Conservation (phyloP, 257 asterid genomes). For the Ligustrum vulgare region DNA sequence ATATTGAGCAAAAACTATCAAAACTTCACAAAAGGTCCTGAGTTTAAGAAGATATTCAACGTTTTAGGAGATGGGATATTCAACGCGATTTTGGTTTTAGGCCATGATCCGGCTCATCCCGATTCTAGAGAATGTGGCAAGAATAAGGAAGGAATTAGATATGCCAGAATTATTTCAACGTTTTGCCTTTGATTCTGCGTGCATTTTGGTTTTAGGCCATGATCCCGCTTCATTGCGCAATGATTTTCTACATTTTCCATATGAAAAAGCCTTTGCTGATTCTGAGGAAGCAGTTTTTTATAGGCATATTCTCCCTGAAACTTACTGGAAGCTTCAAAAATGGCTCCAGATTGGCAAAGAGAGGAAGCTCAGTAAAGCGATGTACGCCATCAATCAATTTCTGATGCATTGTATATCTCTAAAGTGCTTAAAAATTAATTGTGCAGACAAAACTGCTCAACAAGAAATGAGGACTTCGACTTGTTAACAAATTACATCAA, state of each 20-base stretch:
- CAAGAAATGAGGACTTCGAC: background rate
- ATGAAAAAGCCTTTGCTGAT: background rate
- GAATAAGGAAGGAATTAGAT: conserved; percentile 23
- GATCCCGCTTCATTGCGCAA: conserved; percentile 31
- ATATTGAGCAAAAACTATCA: conserved; percentile 19
- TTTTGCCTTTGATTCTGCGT: conserved; percentile 32
- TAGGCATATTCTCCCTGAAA: conserved; percentile 11
- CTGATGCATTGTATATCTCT: background rate
- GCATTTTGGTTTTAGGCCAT: conserved; percentile 29
- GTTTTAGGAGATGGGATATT: conserved; percentile 23
- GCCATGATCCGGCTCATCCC: conserved; percentile 40
- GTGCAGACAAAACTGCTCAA: background rate
- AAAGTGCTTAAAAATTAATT: too few relatives aligned
- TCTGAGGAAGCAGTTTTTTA: conserved; percentile 4
- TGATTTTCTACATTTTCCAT: conserved; percentile 10
- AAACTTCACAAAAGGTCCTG: conserved; percentile 11
- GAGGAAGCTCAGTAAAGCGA: background rate
- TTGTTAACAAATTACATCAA: background rate
- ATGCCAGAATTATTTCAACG: conserved; percentile 38
- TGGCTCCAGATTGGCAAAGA: conserved; percentile 22
- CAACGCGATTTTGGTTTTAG: too few relatives aligned
- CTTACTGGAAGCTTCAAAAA: conserved; percentile 8
- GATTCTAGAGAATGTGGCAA: conserved; percentile 21
- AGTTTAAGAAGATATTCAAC: conserved; percentile 16
- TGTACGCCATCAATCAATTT: background rate